These are phyloP conservation scores for Endotrypanum monterogeii DNA, from an alignment of 208 protist genomes.

Conservation along the genomic window DNA sequence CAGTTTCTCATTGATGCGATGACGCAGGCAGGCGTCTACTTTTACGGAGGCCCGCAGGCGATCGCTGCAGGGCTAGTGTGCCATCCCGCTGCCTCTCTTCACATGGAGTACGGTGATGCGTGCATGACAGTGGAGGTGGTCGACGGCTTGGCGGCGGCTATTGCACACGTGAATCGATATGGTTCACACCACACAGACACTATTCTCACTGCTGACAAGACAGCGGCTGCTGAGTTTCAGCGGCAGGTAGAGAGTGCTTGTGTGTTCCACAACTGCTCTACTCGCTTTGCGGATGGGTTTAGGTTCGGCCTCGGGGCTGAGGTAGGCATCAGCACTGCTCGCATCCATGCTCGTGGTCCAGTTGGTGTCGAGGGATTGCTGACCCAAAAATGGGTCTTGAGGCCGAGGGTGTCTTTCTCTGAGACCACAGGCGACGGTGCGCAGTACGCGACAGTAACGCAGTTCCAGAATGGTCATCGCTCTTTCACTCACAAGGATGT, in stretches of 20 bases:
- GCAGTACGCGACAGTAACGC: conserved; percentile 43
- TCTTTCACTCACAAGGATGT: conserved; percentile 50
- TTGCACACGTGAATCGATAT: conserved; percentile 88
- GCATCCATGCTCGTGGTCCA: conserved; percentile 93
- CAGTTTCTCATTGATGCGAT: conserved; percentile 44
- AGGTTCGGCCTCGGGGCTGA: conserved; percentile 94
- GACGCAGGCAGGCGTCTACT: conserved; percentile 47
- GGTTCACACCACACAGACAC: conserved; percentile 90
- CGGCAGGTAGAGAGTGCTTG: conserved; percentile 84
- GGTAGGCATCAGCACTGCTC: conserved; percentile 90
- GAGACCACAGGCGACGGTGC: not conserved
- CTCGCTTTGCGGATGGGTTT: conserved; percentile 91
- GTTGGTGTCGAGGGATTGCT: conserved; percentile 93
- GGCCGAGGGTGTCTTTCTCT: conserved; percentile 16
- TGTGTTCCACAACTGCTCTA: conserved; percentile 93
- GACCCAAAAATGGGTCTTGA: conserved; percentile 69
- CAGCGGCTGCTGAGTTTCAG: conserved; percentile 51
- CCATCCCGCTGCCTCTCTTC: conserved; percentile 30
- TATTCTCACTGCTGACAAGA: conserved; percentile 77
- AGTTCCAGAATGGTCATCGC: conserved; percentile 52
- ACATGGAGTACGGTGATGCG: conserved; percentile 69
- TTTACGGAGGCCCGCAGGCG: conserved; percentile 50
- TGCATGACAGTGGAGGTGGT: conserved; percentile 51
- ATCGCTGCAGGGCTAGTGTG: conserved; percentile 22
- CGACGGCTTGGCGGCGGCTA: conserved; percentile 59